These are phyloP conservation scores for Berberis thunbergii DNA, from an alignment of 164 flowering plant species.

Conservation along the genomic window DNA sequence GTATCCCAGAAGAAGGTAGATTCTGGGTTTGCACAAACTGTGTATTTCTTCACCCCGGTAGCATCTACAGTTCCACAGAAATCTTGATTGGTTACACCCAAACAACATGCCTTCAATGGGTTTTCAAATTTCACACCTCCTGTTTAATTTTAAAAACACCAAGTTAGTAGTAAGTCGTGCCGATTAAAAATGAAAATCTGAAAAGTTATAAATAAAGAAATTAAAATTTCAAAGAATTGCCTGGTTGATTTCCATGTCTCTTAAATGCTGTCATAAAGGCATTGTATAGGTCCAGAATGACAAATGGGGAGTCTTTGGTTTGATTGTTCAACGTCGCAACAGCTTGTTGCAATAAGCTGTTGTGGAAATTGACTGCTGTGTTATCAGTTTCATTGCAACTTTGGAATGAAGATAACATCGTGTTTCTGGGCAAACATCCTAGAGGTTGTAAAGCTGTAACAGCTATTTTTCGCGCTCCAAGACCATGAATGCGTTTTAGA, in stretches of 20 bases:
- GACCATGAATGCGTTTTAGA: slow-evolving; percentile 29
- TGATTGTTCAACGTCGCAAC: slow-evolving; percentile 40
- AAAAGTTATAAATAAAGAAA: not conserved
- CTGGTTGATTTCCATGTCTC: slow-evolving; percentile 22
- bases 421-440: slow-evolving; percentile 60
- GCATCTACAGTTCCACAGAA: slow-evolving; percentile 35
- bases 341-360: slow-evolving; percentile 37
- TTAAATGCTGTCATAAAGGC: slow-evolving; percentile 41
- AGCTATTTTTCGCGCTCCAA: slow-evolving; percentile 46
- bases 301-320: slow-evolving; percentile 20
- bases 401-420: slow-evolving; percentile 25
- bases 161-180: not conserved
- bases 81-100: slow-evolving; percentile 17
- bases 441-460: slow-evolving; percentile 46
- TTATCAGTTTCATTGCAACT: slow-evolving; percentile 41
- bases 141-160: not conserved
- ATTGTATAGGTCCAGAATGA: slow-evolving; percentile 42
- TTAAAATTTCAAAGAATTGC: slow-evolving; percentile 7
- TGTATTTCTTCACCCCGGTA: slow-evolving; percentile 34
- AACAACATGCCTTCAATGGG: slow-evolving; percentile 45
- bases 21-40: slow-evolving; percentile 32
- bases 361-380: slow-evolving; percentile 37
- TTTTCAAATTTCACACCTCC: slow-evolving; percentile 11
- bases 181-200: not conserved
- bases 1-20: slow-evolving; percentile 51